Conservation (phyloP, 306 rosid genomes). For the Rosa multiflora region DNA sequence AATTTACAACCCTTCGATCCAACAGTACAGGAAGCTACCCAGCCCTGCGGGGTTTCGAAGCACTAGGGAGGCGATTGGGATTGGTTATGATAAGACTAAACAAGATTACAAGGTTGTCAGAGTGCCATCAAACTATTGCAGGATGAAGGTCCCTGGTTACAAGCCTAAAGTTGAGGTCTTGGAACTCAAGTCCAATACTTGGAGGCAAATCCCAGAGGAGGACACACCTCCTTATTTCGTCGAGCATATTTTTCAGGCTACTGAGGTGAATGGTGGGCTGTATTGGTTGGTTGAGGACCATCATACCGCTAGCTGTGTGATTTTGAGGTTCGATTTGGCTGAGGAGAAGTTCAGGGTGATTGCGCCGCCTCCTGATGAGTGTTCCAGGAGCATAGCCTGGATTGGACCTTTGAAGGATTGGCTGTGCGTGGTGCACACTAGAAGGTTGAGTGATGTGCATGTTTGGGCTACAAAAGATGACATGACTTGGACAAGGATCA, state of each 20-base stretch:
- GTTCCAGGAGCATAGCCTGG: constrained; percentile 26
- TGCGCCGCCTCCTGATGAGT: constrained; percentile 21
- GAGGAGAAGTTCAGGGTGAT: constrained; percentile 36
- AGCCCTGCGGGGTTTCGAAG: constrained; percentile 25
- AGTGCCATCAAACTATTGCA: constrained; percentile 36
- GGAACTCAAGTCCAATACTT: constrained; percentile 16
- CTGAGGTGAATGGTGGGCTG: constrained; percentile 30
- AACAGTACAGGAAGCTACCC: constrained; percentile 31
- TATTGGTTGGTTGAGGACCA: constrained; percentile 37
- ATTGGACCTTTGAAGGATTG: constrained; percentile 24
- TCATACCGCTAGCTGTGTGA: neutral
- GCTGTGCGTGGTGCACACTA: constrained; percentile 32
- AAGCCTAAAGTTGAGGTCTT: constrained; percentile 29
- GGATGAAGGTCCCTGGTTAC: constrained; percentile 21
- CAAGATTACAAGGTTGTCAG: constrained; percentile 38
- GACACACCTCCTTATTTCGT: constrained; percentile 33
- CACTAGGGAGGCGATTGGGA: constrained; percentile 35
- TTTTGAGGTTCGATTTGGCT: constrained; percentile 34
- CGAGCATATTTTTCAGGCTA: constrained; percentile 40
- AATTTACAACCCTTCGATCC: constrained; percentile 43
- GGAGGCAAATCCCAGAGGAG: constrained; percentile 35
- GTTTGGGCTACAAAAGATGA: constrained; percentile 38
- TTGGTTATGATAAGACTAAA: constrained; percentile 26
- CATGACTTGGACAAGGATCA: constrained; percentile 29
- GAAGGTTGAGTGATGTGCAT: constrained; percentile 29